Base-by-base conservation (phyloP, 352 stramenopile species). In the Elongisporangium anandrum region DNA sequence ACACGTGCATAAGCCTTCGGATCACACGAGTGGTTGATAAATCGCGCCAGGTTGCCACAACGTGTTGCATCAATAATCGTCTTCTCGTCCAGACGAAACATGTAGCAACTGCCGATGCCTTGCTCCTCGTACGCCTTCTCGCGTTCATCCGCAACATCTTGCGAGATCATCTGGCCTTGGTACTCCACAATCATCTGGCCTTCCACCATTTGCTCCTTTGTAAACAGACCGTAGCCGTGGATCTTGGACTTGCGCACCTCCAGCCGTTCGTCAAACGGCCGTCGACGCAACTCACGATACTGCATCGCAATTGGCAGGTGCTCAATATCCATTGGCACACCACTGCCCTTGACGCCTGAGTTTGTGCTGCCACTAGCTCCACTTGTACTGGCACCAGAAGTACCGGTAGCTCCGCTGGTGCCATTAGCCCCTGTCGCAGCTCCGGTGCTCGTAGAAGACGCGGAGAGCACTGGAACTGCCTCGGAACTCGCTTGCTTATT, bases 161-260 rank as follows among this genome's bases (percentile, higher is more conserved):
- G 85, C n/a, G 77, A 69, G 66, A 98, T 90, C 65, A 95, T 87
- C 69, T 98, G 87, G 6, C 96, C 96, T 61, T 97, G 87, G 63
- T 99, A 99, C 77, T 99, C 96, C 41, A 98, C 90, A 50, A 99
- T 97, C 88, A 99, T 97, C 58, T 97, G 90, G 19, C 95, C 85
- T 60, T 97, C 92, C 2, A 69, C 77, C 45, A 98, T 77, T 34
- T 87, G 80, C 58, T 95, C 79, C 50, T 98, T 96, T 17, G 94
- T 81, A 74, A 98, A 99, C n/a, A 99, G 72, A 5, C 96, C 96
- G 65, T 97, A 99, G 34, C 92, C 95, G 68, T 99, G 96, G 66
- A 99, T 98, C 56, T 94, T 90, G 12, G 88, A 97, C 61, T 97
- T 95, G 38, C 87, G 83, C 26, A 98, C 93, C 61, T 92, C 75